Conservation (phyloP, 352 stramenopile species). For the Phytopythium litorale region DNA sequence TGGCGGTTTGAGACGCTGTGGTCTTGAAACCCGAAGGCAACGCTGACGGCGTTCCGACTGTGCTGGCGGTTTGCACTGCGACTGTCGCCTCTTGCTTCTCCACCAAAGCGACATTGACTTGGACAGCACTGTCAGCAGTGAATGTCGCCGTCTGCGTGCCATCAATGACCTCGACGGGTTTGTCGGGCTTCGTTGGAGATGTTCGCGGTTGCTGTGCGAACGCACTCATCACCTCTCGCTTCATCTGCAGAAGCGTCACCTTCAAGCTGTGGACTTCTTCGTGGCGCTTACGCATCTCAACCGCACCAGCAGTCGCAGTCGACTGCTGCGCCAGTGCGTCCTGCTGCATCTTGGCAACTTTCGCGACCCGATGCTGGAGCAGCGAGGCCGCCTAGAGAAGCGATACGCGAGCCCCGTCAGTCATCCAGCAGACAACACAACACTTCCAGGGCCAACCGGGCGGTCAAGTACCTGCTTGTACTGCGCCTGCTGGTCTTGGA, state of each 20-base stretch:
- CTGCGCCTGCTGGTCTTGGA: conserved; percentile 39
- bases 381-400: conserved; percentile 15
- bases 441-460: not conserved
- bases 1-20: not conserved
- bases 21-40: not conserved
- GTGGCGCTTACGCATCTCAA: conserved; percentile 11
- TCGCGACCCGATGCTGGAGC: conserved; percentile 18
- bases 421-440: not conserved
- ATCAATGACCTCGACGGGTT: not conserved
- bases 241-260: conserved; percentile 31
- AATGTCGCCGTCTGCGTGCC: not conserved
- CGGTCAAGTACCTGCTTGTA: conserved; percentile 23
- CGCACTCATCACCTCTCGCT: conserved; percentile 16
- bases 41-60: not conserved
- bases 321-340: conserved; percentile 4
- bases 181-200: not conserved
- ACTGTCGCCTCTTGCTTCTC: not conserved
- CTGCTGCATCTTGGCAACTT: conserved; percentile 19
- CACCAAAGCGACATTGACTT: not conserved
- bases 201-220: not conserved
- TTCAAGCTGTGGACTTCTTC: conserved; percentile 32
- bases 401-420: not conserved
- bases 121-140: not conserved
- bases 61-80: not conserved
- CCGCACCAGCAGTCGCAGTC: conserved; percentile 4